These are phyloP conservation scores for Lasiodiplodia citricola DNA, from an alignment of 2,329 filamentous ascomycete genomes.

Conservation along the genomic window DNA sequence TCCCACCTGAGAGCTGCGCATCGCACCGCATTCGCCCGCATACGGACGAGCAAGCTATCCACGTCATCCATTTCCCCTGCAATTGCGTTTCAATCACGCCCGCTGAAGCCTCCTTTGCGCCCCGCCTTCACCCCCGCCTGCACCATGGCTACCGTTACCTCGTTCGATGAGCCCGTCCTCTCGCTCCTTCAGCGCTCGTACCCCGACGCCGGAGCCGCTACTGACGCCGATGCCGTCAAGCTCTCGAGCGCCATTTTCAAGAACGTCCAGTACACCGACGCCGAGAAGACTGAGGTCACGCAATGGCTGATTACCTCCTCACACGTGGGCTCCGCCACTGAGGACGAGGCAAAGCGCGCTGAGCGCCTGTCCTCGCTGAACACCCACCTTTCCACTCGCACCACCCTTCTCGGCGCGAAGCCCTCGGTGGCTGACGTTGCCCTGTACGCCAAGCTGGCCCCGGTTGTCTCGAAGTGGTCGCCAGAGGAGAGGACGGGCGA, in stretches of 20 bases:
- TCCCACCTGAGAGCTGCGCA: slow-evolving; percentile 3
- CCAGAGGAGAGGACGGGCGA: slow-evolving; percentile 88
- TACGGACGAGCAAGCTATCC: background rate
- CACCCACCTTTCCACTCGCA: slow-evolving; percentile 83
- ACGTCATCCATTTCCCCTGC: slow-evolving; percentile 8
- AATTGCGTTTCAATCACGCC: slow-evolving; percentile 36
- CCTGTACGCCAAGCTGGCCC: slow-evolving; percentile 78
- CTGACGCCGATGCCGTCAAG: slow-evolving; percentile 46
- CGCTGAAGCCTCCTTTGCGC: slow-evolving; percentile 38
- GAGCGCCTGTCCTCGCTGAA: slow-evolving; percentile 81
- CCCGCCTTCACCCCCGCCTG: slow-evolving; percentile 32
- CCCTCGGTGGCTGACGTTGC: slow-evolving; percentile 86
- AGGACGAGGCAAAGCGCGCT: slow-evolving; percentile 62
- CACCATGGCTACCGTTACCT: slow-evolving; percentile 41
- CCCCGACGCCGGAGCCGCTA: slow-evolving; percentile 42
- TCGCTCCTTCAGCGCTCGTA: slow-evolving; percentile 45
- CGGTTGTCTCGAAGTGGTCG: slow-evolving; percentile 78
- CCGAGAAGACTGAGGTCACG: slow-evolving; percentile 84
- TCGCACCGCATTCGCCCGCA: slow-evolving; percentile 2
- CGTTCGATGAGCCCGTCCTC: slow-evolving; percentile 42
- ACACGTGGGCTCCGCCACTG: slow-evolving; percentile 66
- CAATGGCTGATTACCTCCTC: slow-evolving; percentile 84
- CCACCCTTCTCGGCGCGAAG: slow-evolving; percentile 87
- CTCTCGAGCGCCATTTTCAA: slow-evolving; percentile 69
- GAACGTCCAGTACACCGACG: slow-evolving; percentile 71